A percentile compares a stretch with the other conserved stretches of the same genome.
phyloP scores from a whole-genome alignment of 192 early-diverging fungal species.

The Coemansia sp. region DNA sequence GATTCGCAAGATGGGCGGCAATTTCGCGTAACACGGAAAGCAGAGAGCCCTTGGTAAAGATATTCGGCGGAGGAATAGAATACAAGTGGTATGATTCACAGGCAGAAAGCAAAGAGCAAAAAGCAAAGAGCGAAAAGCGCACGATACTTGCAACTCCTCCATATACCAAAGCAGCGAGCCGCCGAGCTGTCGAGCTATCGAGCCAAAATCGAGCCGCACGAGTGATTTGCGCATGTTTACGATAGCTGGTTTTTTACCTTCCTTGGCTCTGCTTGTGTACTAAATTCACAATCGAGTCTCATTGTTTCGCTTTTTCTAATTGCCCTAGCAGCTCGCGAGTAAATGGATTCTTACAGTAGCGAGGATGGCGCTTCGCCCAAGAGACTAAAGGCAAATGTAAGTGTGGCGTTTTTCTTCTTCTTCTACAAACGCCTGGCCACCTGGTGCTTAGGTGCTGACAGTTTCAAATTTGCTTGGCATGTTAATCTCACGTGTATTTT shows the following conservation, averaged over 20 bases:
- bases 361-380: constrained; percentile 19
- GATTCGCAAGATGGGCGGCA: background rate
- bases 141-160: background rate
- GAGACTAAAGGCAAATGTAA: constrained; percentile 30
- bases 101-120: no score
- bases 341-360: constrained; percentile 1
- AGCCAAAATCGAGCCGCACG: background rate
- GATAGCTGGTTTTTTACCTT: background rate
- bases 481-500: background rate
- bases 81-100: background rate
- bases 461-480: background rate
- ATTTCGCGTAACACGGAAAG: background rate
- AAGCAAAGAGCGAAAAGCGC: no score
- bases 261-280: background rate
- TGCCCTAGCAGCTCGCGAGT: background rate
- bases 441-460: background rate
- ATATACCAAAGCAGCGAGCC: background rate
- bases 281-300: no score
- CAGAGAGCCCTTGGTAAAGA: background rate
- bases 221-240: background rate
- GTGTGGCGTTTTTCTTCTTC: background rate
- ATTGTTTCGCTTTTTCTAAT: background rate
- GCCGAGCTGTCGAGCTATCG: background rate
- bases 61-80: background rate
- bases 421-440: background rate